phyloP scores from a whole-genome alignment of 306 rosid species.

The Biancaea sappan region DNA sequence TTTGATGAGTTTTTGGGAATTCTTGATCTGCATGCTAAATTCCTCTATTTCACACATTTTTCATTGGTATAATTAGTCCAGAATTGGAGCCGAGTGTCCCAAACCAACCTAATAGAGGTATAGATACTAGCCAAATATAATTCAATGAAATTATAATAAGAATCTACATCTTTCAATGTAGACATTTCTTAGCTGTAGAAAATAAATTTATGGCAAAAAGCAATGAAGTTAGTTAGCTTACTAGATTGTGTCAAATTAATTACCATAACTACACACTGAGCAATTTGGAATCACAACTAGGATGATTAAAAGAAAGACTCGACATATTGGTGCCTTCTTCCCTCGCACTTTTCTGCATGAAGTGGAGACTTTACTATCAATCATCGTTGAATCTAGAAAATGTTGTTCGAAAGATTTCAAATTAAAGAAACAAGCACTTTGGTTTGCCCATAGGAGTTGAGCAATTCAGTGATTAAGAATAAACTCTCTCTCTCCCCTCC shows the following conservation, averaged over 20 bases:
- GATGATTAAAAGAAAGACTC: conserved; percentile 67
- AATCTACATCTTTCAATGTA: not conserved
- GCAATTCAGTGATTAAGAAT: conserved; percentile 6
- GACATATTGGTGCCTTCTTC: conserved; percentile 86
- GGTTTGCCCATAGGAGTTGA: not conserved
- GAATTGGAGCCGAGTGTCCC: not conserved
- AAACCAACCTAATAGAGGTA: not conserved
- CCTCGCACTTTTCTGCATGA: conserved; percentile 69
- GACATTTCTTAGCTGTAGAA: not conserved
- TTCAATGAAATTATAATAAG: not conserved
- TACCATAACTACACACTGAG: not conserved
- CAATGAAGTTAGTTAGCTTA: not conserved
- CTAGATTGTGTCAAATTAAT: conserved; percentile 3
- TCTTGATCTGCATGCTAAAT: not conserved
- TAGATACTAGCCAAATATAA: not conserved
- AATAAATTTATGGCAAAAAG: not conserved
- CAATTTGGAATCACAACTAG: not conserved
- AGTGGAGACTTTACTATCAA: conserved; percentile 33
- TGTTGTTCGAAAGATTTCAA: not conserved
- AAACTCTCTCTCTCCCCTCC: not conserved
- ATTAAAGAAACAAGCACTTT: conserved; percentile 27
- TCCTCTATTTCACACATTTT: not conserved
- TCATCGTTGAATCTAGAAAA: conserved; percentile 26
- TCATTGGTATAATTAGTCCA: not conserved
- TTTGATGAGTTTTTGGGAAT: not conserved